Evolutionary conservation across 495 filamentous ascomycete genomes (phyloP).

Genomic region (Penicillium coffeae): DNA sequence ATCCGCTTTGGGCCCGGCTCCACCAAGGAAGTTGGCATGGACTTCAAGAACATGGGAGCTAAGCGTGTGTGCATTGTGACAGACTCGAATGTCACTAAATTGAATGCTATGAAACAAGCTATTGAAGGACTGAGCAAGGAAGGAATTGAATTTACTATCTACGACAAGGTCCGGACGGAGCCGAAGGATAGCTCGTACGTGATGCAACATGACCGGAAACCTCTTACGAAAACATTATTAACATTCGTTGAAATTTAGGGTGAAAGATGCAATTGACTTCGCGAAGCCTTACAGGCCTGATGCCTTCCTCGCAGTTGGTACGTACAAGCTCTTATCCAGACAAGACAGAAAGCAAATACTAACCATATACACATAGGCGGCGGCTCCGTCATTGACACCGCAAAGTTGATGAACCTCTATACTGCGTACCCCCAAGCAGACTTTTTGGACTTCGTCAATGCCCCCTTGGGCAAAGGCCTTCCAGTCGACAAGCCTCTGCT

Average conservation of each 20-base stretch:
- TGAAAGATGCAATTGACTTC: conserved; percentile 84
- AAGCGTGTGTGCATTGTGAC: conserved; percentile 89
- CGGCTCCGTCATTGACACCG: conserved; percentile 90
- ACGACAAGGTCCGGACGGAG: conserved; percentile 72
- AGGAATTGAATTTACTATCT: conserved; percentile 77
- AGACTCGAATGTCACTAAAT: conserved; percentile 69
- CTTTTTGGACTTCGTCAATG: conserved; percentile 97
- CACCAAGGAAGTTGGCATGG: conserved; percentile 99
- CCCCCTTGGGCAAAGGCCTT: conserved; percentile 81
- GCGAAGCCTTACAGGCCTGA: conserved; percentile 74
- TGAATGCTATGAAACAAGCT: conserved; percentile 83
- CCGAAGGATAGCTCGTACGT: conserved; percentile 88
- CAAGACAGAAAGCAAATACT: not conserved
- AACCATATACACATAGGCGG: conserved; percentile 34
- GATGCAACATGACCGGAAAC: not conserved
- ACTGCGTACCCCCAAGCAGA: conserved; percentile 80
- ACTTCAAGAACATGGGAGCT: conserved; percentile 84
- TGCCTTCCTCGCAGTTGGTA: conserved; percentile 88
- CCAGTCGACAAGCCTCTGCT: conserved; percentile 76
- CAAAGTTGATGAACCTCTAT: conserved; percentile 98
- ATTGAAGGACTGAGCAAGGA: conserved; percentile 70
- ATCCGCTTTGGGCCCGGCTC: conserved; percentile 91
- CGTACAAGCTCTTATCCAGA: conserved; percentile 1
- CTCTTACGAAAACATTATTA: not conserved
- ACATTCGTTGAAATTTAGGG: too few species aligned